Base-by-base conservation (phyloP, 2,329 filamentous ascomycete genomes). In the Aureobasidium sp. region DNA sequence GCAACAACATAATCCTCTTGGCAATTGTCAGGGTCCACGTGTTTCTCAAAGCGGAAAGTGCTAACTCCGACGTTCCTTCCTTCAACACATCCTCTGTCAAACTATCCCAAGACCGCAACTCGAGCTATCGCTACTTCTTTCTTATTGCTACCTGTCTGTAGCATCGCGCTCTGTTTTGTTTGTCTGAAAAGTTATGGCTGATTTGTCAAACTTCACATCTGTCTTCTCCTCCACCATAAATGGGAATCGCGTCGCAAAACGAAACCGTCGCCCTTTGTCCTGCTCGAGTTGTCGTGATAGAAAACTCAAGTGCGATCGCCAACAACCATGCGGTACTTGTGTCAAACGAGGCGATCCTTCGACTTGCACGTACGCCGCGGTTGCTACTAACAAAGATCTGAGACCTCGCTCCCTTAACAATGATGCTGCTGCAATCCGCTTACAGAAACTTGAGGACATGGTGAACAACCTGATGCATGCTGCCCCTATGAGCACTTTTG, bases 391-490 rank as follows among this genome's bases (percentile, higher is more conserved):
- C 17, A 20, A 58, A n/a, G 17, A 36, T 0, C 13, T 12, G 9
- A 48, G 23, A 12, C 42, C 42, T 48, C 42, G 51, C 36, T 26
- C 60, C 6, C 15, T 12, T 27, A 52, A 13, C 10, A 36, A 44
- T 32, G 39, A 52, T 36, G 60, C 50, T 37, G 53, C 61, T 42
- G 42, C 46, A 26, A 32, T 17, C 7, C 61, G 61, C 9, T 50
- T 63, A 23, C 61, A 53, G 29, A 52, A 41, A 39, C 61, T 63
- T 17, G 61, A 63, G 10, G 55, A 52, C 9, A 53, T 63, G 46
- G 55, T 63, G 17, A 59, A 56, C 20, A 37, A 29, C 8, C 8
- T 63, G 46, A 59, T 63, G 47, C 44, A 63, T 26, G 7, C 46
- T 12, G 36, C 53, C 5, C 36, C 51, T 2, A n/a, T 42, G 44